Evolutionary conservation across 1,284 basidiomycete genomes (phyloP).

Genomic region (Gomphus bonarii): DNA sequence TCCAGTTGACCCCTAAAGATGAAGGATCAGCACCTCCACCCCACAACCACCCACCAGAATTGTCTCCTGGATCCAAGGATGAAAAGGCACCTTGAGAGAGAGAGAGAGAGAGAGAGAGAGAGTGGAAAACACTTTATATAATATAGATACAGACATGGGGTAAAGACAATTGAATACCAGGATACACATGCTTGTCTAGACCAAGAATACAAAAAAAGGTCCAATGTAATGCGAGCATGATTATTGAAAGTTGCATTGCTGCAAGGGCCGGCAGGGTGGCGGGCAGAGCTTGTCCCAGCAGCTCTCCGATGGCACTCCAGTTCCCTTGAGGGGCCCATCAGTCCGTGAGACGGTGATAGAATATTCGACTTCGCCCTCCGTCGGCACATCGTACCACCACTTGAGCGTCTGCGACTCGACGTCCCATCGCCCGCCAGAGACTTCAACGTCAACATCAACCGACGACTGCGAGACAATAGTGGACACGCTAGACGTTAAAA

Average conservation of each 20-base stretch:
- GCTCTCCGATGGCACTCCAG: background rate
- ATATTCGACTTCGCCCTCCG: constrained; percentile 35
- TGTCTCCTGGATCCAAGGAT: background rate
- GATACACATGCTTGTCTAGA: background rate
- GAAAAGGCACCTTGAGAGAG: background rate
- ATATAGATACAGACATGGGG: background rate
- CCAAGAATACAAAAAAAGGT: background rate
- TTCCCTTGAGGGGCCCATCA: constrained; percentile 46
- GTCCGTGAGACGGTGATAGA: constrained; percentile 55
- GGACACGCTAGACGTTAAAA: background rate
- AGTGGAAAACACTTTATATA: background rate
- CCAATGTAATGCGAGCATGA: background rate
- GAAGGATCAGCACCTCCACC: background rate
- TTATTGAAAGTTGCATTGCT: background rate
- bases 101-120: too few relatives aligned
- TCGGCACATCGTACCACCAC: constrained; percentile 80
- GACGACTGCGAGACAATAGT: background rate
- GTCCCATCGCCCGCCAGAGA: constrained; percentile 44
- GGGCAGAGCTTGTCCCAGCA: background rate
- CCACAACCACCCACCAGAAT: background rate
- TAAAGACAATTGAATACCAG: background rate
- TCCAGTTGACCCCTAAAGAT: background rate
- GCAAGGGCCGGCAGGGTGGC: background rate
- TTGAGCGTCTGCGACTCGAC: constrained; percentile 62
- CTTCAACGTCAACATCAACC: constrained; percentile 1